Evolutionary conservation across 129 eudicot species (phyloP), one percentile per base, ranked within the genome.

Genomic region (Chrysanthemum makinoi): DNA sequence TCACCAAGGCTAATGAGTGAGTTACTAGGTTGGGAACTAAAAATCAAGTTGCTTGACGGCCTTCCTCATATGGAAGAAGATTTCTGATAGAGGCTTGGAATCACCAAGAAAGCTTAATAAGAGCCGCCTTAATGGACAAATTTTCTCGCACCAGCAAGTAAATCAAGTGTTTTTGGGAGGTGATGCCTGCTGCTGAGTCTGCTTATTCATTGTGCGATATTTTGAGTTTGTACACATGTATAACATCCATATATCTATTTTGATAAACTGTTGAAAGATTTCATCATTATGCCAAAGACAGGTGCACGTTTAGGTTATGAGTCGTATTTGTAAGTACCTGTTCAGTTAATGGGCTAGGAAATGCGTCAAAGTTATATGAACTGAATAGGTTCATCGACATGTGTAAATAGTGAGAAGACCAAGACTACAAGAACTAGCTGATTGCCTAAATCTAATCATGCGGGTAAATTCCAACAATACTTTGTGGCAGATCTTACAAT

Each of bases 11-110:
- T 50, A 50, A 50, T 50, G 55, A 91, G 77, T 50, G 55, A 91
- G 77, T 57, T 81, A 56, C 63, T 89, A 4, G 96, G 86, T 33
- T 89, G 96, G 96, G 96, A 89, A 66, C 96, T 94, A 2, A 89
- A 83, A 69, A 58, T 87, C 66, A 89, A 78, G 68, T 58, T 89
- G 78, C 84, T 85, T 7, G 96, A 89, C 3, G 96, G 96, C 20
- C 87, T 89, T 74, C 94, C 96, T 0, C 94, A 81, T 63, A 84
- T 89, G 93, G 90, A 89, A 80, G 84, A 80, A 9, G 92, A 89
- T 61, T 89, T 89, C 77, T 83, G 90, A 24, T 69, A 82, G 75
- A 84, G 96, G 88, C 93, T 89, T 24, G 85, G 82, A 26, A 82
- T 82, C 55, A 62, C 72, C 1, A 84, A 55, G 80, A 70, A 60